phyloP scores from a whole-genome alignment of 1,284 basidiomycete species.

The Cerioporus squamosus region DNA sequence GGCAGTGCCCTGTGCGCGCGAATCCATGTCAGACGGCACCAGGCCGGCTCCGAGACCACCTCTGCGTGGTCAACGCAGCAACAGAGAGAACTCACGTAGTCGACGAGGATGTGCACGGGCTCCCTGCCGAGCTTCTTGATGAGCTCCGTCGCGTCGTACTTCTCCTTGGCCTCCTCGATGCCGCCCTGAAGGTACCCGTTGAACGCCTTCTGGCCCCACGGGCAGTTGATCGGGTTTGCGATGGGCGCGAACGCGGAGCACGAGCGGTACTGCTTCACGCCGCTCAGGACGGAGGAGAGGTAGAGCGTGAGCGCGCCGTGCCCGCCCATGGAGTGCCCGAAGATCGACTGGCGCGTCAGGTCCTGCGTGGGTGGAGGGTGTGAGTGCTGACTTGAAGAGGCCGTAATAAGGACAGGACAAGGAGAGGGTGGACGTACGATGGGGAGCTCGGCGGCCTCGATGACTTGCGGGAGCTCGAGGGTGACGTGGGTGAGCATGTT shows the following conservation, averaged over 20 bases:
- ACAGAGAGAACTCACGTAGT: slow-evolving; percentile 70
- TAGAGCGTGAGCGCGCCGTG: slow-evolving; percentile 95
- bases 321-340: slow-evolving; percentile 92
- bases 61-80: neutral
- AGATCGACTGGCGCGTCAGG: slow-evolving; percentile 74
- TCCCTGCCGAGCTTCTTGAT: slow-evolving; percentile 63
- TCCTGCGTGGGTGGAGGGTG: slow-evolving; percentile 51
- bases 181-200: slow-evolving; percentile 85
- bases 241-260: slow-evolving; percentile 96
- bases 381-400: slow-evolving; percentile 28
- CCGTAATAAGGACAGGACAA: neutral
- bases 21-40: neutral
- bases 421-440: slow-evolving; percentile 51
- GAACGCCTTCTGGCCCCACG: slow-evolving; percentile 96
- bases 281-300: slow-evolving; percentile 59
- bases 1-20: slow-evolving; percentile 68
- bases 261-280: slow-evolving; percentile 74
- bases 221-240: slow-evolving; percentile 84
- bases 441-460: slow-evolving; percentile 70
- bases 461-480: slow-evolving; percentile 79
- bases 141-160: slow-evolving; percentile 88
- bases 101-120: slow-evolving; percentile 81
- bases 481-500: slow-evolving; percentile 90
- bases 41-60: neutral
- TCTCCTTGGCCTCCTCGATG: slow-evolving; percentile 71